Conservation (phyloP, 1,284 basidiomycete species). For the Porodaedalea pini region DNA sequence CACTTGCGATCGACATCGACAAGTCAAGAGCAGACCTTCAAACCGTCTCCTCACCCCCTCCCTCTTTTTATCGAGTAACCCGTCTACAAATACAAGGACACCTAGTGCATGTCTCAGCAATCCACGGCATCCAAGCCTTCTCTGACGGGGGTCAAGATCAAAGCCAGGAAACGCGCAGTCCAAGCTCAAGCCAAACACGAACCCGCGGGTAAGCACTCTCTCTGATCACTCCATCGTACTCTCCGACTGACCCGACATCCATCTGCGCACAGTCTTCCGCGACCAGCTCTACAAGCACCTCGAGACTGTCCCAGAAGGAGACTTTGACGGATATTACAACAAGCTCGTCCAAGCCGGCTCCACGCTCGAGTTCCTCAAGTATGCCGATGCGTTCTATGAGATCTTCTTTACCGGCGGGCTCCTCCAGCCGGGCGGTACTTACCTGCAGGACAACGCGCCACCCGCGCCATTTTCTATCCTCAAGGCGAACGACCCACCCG, state of each 20-base stretch:
- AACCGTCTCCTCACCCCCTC: neutral
- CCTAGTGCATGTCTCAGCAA: conserved; percentile 82
- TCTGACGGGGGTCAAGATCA: conserved; percentile 84
- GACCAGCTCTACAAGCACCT: conserved; percentile 94
- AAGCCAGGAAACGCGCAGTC: conserved; percentile 82
- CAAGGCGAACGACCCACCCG: conserved; percentile 73
- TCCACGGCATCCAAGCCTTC: conserved; percentile 75
- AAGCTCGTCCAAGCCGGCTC: conserved; percentile 90
- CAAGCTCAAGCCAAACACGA: conserved; percentile 89
- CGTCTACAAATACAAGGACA: conserved; percentile 13
- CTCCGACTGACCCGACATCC: conserved; percentile 20
- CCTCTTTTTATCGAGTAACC: neutral
- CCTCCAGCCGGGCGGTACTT: conserved; percentile 91
- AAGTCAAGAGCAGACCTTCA: neutral
- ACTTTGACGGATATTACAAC: conserved; percentile 79
- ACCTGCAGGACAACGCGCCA: conserved; percentile 83
- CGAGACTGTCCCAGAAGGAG: conserved; percentile 76
- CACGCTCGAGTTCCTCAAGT: conserved; percentile 91
- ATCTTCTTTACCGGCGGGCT: conserved; percentile 91
- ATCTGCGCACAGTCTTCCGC: conserved; percentile 72
- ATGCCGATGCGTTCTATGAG: conserved; percentile 94
- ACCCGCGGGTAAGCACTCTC: conserved; percentile 52
- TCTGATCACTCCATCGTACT: conserved; percentile 4
- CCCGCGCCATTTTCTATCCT: conserved; percentile 81
- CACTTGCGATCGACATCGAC: neutral